Base-by-base conservation (phyloP, 768 basidiomycete genomes). In the Auricularia sp. region DNA sequence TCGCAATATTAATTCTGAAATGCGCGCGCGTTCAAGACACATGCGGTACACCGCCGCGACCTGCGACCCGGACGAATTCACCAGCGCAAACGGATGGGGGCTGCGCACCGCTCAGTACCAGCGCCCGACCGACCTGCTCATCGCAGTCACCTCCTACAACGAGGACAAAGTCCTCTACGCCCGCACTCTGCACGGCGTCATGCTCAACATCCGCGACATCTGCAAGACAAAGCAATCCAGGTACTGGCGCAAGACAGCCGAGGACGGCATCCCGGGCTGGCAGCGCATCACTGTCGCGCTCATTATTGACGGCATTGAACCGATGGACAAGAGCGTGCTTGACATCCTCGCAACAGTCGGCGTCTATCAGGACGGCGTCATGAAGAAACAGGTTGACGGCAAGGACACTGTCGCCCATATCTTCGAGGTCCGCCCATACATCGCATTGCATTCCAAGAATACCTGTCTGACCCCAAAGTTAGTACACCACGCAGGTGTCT, bases 401-500 rank as follows among this genome's bases (percentile, higher is more conserved):
- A 93, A 96, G 75, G 84, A 92, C 67, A 92, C 89, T 11, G 88
- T 92, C 45, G 96, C 90, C 16, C 95, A 98, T 72, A 92, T 98
- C 66, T 98, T 98, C 71, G 94, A 97, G 39, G 39, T 42, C 39
- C 7, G 39, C 39, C 39, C 85, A 75, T 63, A 10, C 39, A 3
- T 64, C 44, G 24, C 16, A 35, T 34, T 62, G 42, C 58, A 1
- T 37, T 44, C 34, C 42, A 36, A 35, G 33, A 62, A 18, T 42
- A 36, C 62, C 34, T 65, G 68, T 10, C 62, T 21, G 64, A 42
- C 56, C 59, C 54, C 34, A 62, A 64, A 29, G 8, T 8, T 68
- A 97, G 92, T 99, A 98, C 75, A 98, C 96, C 1, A 98, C 95
- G 0, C 94, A 97, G 74, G 82, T 99, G 24, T 96, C 94, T 0